These are phyloP conservation scores for Salvia splendens DNA, from an alignment of 257 asterid genomes.

Conservation along the genomic window DNA sequence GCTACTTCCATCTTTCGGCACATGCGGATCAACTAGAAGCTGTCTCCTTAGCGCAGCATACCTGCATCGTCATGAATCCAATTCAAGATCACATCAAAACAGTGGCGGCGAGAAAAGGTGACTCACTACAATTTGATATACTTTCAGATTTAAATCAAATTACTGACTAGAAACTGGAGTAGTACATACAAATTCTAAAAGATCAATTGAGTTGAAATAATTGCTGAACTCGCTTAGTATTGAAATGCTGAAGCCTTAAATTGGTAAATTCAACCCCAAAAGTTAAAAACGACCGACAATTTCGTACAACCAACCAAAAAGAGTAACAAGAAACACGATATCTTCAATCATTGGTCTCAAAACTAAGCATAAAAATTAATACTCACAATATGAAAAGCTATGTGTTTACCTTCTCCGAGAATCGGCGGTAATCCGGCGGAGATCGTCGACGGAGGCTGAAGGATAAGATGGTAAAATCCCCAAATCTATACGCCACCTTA, in stretches of 20 bases:
- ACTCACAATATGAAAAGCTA: slow-evolving; percentile 9
- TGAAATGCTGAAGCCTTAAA: neutral
- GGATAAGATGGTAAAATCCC: slow-evolving; percentile 87
- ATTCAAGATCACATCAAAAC: neutral
- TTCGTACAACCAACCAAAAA: neutral
- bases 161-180: neutral
- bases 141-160: neutral
- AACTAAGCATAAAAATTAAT: neutral
- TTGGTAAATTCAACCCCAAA: neutral
- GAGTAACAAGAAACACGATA: neutral
- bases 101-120: neutral
- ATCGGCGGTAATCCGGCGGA: slow-evolving; percentile 86
- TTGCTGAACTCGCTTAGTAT: neutral
- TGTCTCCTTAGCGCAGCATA: slow-evolving; percentile 90
- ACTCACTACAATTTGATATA: neutral
- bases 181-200: neutral
- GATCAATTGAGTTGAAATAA: neutral
- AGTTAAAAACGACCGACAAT: neutral
- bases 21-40: slow-evolving; percentile 83
- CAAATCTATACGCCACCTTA: slow-evolving; percentile 91
- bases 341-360: slow-evolving; percentile 9
- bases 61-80: slow-evolving; percentile 40
- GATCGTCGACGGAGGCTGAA: slow-evolving; percentile 69
- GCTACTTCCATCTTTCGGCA: slow-evolving; percentile 69
- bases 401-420: slow-evolving; percentile 77